Percentiles rank a stretch among this genome's conserved stretches.
Evolutionary conservation across 164 flowering plant species (phyloP).

Genomic region (Aristolochia fimbriata): DNA sequence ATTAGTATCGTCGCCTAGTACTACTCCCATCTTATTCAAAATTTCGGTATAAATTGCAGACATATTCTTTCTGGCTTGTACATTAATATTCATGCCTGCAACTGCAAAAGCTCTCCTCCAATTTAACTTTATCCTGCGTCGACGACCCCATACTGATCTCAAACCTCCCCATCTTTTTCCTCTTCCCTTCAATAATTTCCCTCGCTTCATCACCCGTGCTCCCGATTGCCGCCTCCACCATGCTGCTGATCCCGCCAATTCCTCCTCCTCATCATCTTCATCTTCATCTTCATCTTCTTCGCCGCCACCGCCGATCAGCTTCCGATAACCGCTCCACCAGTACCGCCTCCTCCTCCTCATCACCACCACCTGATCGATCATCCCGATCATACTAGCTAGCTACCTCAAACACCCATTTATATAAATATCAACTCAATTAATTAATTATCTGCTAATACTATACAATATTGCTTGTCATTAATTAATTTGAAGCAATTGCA

Average conservation of each 20-base stretch:
- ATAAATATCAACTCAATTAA: too few relatives aligned
- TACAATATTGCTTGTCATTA: too few relatives aligned
- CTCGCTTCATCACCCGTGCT: slow-evolving; percentile 19
- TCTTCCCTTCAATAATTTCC: slow-evolving; percentile 8
- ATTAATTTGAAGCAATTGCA: too few relatives aligned
- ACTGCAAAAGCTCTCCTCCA: slow-evolving; percentile 36
- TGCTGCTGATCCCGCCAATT: slow-evolving; percentile 6
- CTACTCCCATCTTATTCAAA: slow-evolving; percentile 20
- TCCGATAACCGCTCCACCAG: slow-evolving; percentile 23
- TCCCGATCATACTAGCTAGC: too few relatives aligned
- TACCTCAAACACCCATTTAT: slow-evolving; percentile 19
- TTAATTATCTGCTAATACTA: too few relatives aligned
- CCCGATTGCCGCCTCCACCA: slow-evolving; percentile 29
- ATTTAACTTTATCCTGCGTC: slow-evolving; percentile 23
- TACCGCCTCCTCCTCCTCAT: too few relatives aligned
- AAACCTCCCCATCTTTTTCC: slow-evolving; percentile 9
- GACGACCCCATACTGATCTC: slow-evolving; percentile 17
- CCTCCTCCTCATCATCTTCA: slow-evolving; percentile 1
- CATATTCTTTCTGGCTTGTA: slow-evolving; percentile 25
- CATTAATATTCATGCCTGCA: slow-evolving; percentile 4
- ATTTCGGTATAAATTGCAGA: slow-evolving; percentile 19
- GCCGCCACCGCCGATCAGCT: slow-evolving; percentile 14
- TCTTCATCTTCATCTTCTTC: slow-evolving; percentile 2
- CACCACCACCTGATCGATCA: background rate
- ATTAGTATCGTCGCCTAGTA: too few relatives aligned